Evolutionary conservation across 2,329 filamentous ascomycete species (phyloP).

Genomic region (Alternaria gansuensis): DNA sequence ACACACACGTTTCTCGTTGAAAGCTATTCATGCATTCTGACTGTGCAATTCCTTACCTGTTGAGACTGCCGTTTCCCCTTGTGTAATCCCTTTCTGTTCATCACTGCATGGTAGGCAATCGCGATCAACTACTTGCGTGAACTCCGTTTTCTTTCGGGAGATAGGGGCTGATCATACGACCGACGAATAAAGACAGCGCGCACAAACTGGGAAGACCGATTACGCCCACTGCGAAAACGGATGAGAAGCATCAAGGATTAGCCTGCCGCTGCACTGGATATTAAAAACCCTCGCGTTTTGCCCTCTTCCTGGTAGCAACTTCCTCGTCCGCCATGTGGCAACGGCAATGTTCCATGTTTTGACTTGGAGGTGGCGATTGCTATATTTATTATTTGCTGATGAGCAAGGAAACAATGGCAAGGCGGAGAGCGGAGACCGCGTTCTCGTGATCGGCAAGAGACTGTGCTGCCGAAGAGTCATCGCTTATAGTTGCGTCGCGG

Average conservation of each 20-base stretch:
- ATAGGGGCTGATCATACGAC: slow-evolving; percentile 4
- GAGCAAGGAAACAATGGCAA: not conserved
- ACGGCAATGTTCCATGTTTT: slow-evolving; percentile 15
- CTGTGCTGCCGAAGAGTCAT: not conserved
- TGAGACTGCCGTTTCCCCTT: slow-evolving; percentile 9
- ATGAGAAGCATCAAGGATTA: slow-evolving; percentile 9
- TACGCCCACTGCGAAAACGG: slow-evolving; percentile 18
- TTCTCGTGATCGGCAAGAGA: slow-evolving; percentile 4
- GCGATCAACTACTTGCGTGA: slow-evolving; percentile 12
- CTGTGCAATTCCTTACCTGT: slow-evolving; percentile 7
- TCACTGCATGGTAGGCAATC: slow-evolving; percentile 7
- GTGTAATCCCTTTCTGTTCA: slow-evolving; percentile 1
- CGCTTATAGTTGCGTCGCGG: slow-evolving; percentile 11
- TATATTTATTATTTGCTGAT: slow-evolving; percentile 10
- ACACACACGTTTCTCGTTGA: slow-evolving; percentile 9
- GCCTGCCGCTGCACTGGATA: slow-evolving; percentile 16
- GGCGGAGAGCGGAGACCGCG: not conserved
- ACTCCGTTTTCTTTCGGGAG: slow-evolving; percentile 10
- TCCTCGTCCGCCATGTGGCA: slow-evolving; percentile 20
- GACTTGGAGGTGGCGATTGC: slow-evolving; percentile 12
- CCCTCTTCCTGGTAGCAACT: slow-evolving; percentile 2
- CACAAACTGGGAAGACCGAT: slow-evolving; percentile 8
- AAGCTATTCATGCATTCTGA: slow-evolving; percentile 2
- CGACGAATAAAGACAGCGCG: not conserved
- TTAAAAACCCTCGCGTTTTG: slow-evolving; percentile 7